Evolutionary conservation across 179 eudicot species (phyloP).

Genomic region (Amaranthus tricolor): DNA sequence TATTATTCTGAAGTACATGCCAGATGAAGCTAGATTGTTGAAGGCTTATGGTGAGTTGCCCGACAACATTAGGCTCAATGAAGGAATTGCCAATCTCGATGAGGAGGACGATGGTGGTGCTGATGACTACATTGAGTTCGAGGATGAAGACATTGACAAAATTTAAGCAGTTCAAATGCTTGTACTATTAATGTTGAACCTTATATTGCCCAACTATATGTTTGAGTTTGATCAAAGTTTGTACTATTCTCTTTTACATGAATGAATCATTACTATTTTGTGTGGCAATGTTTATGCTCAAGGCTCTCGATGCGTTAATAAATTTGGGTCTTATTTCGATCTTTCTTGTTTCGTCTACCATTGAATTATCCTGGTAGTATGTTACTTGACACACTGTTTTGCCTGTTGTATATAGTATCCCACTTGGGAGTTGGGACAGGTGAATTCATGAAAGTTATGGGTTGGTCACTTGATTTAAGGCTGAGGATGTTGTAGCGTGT

Average conservation of each 20-base stretch:
- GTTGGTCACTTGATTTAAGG: no score
- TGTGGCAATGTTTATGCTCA: constrained; percentile 9
- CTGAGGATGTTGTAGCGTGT: no score
- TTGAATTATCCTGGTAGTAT: no score
- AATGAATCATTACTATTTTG: constrained; percentile 11
- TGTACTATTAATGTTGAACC: constrained; percentile 7
- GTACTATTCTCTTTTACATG: constrained; percentile 16
- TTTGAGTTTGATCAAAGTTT: constrained; percentile 22
- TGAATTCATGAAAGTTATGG: no score
- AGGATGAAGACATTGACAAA: constrained; percentile 74
- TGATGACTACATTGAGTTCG: constrained; percentile 60
- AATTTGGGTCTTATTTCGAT: background rate
- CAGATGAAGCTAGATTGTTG: constrained; percentile 68
- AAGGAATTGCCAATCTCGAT: constrained; percentile 52
- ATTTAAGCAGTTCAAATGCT: constrained; percentile 27
- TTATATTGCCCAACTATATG: constrained; percentile 16
- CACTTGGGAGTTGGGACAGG: no score
- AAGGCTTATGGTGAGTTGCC: constrained; percentile 80
- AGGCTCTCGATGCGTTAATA: constrained; percentile 18
- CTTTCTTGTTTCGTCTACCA: background rate
- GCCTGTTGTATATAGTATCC: no score
- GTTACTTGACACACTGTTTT: no score
- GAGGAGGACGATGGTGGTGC: constrained; percentile 57
- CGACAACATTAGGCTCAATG: constrained; percentile 61
- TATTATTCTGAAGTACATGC: constrained; percentile 89